Percentiles rank a stretch among this genome's conserved stretches.
Conservation (phyloP, 352 stramenopile genomes). For the Globisporangium heterothallicum region DNA sequence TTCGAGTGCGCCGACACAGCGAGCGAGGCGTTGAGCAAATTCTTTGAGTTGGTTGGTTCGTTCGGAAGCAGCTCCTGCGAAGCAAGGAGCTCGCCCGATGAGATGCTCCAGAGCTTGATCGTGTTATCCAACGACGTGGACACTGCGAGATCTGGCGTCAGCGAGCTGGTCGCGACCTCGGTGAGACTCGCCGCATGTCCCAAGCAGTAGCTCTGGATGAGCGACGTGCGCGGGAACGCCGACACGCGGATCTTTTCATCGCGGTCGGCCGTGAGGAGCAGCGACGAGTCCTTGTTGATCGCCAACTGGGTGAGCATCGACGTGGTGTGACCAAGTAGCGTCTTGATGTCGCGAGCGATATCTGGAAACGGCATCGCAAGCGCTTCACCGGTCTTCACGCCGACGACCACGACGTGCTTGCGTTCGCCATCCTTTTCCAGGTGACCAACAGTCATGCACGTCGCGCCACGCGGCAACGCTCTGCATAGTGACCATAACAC, state of each 20-base stretch:
- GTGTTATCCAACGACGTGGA: conserved; percentile 81
- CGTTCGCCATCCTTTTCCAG: conserved; percentile 20
- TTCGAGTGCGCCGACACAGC: conserved; percentile 52
- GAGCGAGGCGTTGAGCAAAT: conserved; percentile 50
- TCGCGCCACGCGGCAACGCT: conserved; percentile 60
- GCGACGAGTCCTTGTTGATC: conserved; percentile 38
- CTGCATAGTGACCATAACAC: conserved; percentile 7
- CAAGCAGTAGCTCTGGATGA: conserved; percentile 83
- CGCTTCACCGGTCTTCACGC: conserved; percentile 80
- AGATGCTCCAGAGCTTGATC: conserved; percentile 71
- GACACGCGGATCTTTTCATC: conserved; percentile 86
- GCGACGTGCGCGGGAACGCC: conserved; percentile 58
- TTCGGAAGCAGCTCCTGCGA: conserved; percentile 41
- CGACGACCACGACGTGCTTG: conserved; percentile 62
- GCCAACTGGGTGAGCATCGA: conserved; percentile 82
- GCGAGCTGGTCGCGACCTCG: conserved; percentile 37
- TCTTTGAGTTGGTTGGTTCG: conserved; percentile 26
- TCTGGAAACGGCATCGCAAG: conserved; percentile 73
- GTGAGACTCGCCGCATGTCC: conserved; percentile 69
- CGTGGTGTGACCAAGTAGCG: conserved; percentile 76
- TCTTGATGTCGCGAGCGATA: conserved; percentile 60
- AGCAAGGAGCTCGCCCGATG: conserved; percentile 39
- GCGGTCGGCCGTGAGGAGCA: conserved; percentile 73
- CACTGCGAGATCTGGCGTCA: conserved; percentile 48
- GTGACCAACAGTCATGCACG: conserved; percentile 48